Base-by-base conservation (phyloP, 225 moss, liverwort and hornwort species). In the Antitrichia curtipendula region DNA sequence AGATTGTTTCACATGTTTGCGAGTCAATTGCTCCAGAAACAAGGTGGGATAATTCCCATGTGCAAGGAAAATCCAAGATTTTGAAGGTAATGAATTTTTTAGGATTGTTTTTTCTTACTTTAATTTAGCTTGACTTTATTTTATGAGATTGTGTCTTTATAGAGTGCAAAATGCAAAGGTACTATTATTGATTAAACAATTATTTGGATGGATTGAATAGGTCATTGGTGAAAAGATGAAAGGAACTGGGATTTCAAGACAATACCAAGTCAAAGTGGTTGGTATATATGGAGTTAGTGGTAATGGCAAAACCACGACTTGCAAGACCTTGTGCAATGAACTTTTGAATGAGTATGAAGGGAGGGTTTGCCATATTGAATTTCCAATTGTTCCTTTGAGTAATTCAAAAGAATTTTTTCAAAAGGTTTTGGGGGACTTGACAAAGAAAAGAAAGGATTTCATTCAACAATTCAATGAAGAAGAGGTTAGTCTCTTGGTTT, bases 391-490 rank as follows among this genome's bases (percentile, higher is more conserved):
- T 53, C 53, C 14, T 32, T 53, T 4, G 0, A 53, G 36, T 52
- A 4, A 3, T 19, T 17, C 41, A 3, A 57, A 27, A 29, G 38
- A 59, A 2, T 18, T 79, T 0, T 57, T 38, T 57, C 41, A 38
- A 57, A 58, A 41, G 16, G 29, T 57, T 17, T 16, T 59, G 58
- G 3, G 2, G 2, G 79, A 41, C 8, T 79, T 79, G 41, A 79
- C 29, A 2, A 59, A 6, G 17, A 58, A 25, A 57, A 59, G 12
- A 2, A 0, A 11, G 11, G 41, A 59, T 0, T 16, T 3, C 16
- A 28, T 59, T 18, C 79, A 57, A 59, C 7, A 41, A 0, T 79
- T 59, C 2, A 3, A 79, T 41, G 41, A 79, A 19, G 27, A 7
- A 4, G 4, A 79, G 29, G 73, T 73, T 18, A 0, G 47, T 29